A percentile compares a stretch with the other conserved stretches of the same genome.
Evolutionary conservation across 2,329 filamentous ascomycete species (phyloP).

Genomic region (Trichophyton mentagrophytes): DNA sequence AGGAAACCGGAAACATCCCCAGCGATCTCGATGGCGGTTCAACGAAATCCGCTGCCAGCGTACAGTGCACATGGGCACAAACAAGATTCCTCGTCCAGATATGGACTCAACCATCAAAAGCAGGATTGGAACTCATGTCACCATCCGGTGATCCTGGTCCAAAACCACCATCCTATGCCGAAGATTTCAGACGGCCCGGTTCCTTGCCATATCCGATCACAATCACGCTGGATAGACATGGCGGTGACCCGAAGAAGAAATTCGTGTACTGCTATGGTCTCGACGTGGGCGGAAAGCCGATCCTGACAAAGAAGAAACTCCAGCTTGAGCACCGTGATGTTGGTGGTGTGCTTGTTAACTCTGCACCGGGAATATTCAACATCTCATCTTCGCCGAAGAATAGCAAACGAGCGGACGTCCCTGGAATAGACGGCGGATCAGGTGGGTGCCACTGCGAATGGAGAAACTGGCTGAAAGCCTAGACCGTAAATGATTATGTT

Average conservation of each 20-base stretch:
- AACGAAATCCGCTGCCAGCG: conserved; percentile 32
- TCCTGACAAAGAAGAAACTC: conserved; percentile 34
- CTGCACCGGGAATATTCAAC: conserved; percentile 35
- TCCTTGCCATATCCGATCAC: conserved; percentile 51
- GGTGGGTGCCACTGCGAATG: conserved; percentile 50
- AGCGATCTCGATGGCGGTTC: conserved; percentile 41
- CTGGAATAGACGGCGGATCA: conserved; percentile 42
- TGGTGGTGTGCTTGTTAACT: conserved; percentile 41
- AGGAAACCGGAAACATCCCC: conserved; percentile 27
- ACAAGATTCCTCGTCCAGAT: conserved; percentile 51
- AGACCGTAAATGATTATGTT: not conserved
- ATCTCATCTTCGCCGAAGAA: conserved; percentile 6
- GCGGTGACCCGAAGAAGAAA: conserved; percentile 42
- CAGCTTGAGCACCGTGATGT: conserved; percentile 41
- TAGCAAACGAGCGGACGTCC: conserved; percentile 14
- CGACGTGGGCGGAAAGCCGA: conserved; percentile 32
- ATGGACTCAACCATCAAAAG: conserved; percentile 40
- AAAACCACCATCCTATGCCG: conserved; percentile 25
- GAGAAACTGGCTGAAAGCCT: conserved; percentile 36
- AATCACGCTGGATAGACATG: conserved; percentile 48
- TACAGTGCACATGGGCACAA: conserved; percentile 47
- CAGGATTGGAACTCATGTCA: conserved; percentile 19
- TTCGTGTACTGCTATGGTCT: conserved; percentile 49
- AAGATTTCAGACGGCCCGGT: conserved; percentile 40
- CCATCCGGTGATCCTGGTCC: conserved; percentile 8